Base-by-base conservation (phyloP, 805 yeast species). In the Scheffersomyces lignosus region DNA sequence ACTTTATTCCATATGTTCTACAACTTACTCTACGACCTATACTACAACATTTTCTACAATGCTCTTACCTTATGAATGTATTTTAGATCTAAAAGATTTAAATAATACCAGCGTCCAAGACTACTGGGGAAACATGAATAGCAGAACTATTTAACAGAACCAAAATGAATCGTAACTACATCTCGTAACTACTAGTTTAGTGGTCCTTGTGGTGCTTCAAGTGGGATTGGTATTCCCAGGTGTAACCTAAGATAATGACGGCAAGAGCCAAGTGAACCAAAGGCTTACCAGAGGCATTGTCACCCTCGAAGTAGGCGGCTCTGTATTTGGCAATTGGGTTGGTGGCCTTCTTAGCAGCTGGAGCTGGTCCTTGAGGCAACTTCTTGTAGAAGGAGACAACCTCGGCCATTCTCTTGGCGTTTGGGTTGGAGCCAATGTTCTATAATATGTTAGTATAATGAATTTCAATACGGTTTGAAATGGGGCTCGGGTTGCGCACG, bases 301-400 rank as follows among this genome's bases (percentile, higher is more conserved):
- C 87, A 53, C 85, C 88, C 58, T 84, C 86, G 58, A 85, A 83
- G 78, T 77, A 89, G 64, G 85, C 87, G 58, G 87, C 88, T 70
- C 80, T 83, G 78, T 90, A 90, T 67, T 80, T 80, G 44, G 83
- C 87, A 47, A 81, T 60, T 50, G 85, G 77, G 45, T 84, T 81
- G 48, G 75, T 66, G 43, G 73, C 64, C 57, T 87, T 80, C 69
- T 81, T 77, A 49, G 80, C 69, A 52, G 80, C 80, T 50, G 91
- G 81, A 44, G 95, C 95, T 42, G 83, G 72, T 37, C 98, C 98
- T 64, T 88, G 90, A 62, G 99, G 99, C 57, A 91, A 80, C 54
- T 88, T 82, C 75, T 91, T 87, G 85, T 91, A 91, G 80, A 93
- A 90, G 48, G 87, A 77, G 56, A 91, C 97, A 57, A 91, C 96